These are phyloP conservation scores for Metarhizium humberi DNA, from an alignment of 2,329 filamentous ascomycete genomes.

Conservation along the genomic window DNA sequence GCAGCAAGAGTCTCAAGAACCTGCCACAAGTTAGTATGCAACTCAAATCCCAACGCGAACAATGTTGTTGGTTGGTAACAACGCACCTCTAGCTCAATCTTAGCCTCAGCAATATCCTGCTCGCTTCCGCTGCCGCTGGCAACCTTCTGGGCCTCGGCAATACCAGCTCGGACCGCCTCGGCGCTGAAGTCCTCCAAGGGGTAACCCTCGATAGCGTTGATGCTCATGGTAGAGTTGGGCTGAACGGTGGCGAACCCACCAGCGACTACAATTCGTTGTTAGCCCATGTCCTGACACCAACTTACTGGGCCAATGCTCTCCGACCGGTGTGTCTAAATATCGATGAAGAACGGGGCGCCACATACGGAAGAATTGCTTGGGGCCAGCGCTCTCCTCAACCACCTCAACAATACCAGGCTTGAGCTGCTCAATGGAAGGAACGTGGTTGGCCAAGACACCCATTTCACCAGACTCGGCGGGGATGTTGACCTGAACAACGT, in stretches of 20 bases:
- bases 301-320: background rate
- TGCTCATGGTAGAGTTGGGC: constrained; percentile 88
- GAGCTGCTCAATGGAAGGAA: constrained; percentile 97
- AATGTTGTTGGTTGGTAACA: background rate
- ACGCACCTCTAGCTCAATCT: constrained; percentile 92
- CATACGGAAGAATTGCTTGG: constrained; percentile 98
- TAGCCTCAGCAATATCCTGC: constrained; percentile 96
- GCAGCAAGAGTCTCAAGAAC: constrained; percentile 78
- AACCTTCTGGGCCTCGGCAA: constrained; percentile 93
- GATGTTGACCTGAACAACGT: constrained; percentile 93
- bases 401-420: constrained; percentile 94
- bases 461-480: constrained; percentile 97
- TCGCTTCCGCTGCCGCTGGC: constrained; percentile 84
- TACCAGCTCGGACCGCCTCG: constrained; percentile 81
- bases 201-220: constrained; percentile 96
- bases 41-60: background rate
- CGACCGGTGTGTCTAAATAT: background rate
- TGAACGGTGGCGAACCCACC: constrained; percentile 96
- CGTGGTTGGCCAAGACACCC: constrained; percentile 98
- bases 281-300: constrained; percentile 1
- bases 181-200: constrained; percentile 91
- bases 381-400: constrained; percentile 78
- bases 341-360: constrained; percentile 15
- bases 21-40: constrained; percentile 28
- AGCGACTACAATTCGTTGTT: constrained; percentile 54